A percentile compares a stretch with the other conserved stretches of the same genome.
phyloP scores from a whole-genome alignment of 257 asterid species.

The Thymus mandschuricus region DNA sequence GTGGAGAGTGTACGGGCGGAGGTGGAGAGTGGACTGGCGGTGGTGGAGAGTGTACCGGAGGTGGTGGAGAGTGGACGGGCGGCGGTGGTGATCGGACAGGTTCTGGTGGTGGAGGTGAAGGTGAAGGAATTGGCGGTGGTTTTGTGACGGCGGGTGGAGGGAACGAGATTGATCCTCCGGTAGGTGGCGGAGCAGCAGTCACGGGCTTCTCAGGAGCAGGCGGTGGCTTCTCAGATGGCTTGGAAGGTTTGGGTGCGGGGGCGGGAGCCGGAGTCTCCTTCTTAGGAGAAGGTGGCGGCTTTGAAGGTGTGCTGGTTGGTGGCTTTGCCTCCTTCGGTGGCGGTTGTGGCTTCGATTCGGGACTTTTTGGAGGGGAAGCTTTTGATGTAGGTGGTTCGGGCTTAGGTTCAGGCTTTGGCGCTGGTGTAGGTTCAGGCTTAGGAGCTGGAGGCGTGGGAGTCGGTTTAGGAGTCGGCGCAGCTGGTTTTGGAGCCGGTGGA shows the following conservation, averaged over 20 bases:
- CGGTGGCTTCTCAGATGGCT: not conserved
- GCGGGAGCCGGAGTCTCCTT: conserved; percentile 18
- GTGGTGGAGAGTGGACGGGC: conserved; percentile 27
- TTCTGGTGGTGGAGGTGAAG: conserved; percentile 21
- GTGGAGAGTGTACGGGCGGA: not conserved
- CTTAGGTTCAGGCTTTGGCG: conserved; percentile 17
- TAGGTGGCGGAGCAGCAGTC: conserved; percentile 7
- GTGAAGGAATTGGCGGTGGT: conserved; percentile 11
- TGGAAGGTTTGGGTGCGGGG: conserved; percentile 15
- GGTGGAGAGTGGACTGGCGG: not conserved
- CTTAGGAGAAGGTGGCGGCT: conserved; percentile 18
- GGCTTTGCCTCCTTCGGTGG: not conserved
- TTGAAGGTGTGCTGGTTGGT: not conserved
- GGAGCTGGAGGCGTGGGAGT: not conserved
- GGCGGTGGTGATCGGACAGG: conserved; percentile 31
- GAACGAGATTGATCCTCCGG: not conserved
- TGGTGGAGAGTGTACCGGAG: not conserved
- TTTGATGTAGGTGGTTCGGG: not conserved
- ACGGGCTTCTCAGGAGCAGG: conserved; percentile 23
- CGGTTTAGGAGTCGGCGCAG: not conserved
- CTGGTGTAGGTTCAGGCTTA: not conserved
- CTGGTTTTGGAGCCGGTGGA: no score
- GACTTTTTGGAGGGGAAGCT: not conserved
- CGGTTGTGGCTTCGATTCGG: not conserved
- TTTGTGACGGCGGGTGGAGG: conserved; percentile 24